A percentile compares a stretch with the other conserved stretches of the same genome.
Conservation (phyloP, 2,329 filamentous ascomycete species). For the Alternaria angustiovoidea region DNA sequence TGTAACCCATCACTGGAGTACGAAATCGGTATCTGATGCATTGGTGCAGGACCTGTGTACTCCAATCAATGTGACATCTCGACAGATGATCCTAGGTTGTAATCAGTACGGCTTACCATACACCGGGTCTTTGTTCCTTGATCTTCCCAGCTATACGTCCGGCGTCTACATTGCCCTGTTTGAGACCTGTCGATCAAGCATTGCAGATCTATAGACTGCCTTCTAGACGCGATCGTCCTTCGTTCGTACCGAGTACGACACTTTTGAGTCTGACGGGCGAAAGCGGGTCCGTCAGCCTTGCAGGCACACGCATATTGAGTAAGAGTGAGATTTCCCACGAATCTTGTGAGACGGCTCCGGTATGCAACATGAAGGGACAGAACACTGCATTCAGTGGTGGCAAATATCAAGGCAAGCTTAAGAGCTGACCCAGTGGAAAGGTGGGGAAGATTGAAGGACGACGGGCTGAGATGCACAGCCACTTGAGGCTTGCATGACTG, state of each 20-base stretch:
- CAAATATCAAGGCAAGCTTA: background rate
- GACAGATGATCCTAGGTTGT: background rate
- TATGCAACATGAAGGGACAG: background rate
- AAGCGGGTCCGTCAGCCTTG: background rate
- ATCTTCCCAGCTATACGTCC: background rate
- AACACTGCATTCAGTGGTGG: background rate
- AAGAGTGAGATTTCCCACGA: background rate
- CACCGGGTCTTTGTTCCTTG: background rate
- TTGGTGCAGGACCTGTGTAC: background rate
- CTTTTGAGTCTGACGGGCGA: background rate
- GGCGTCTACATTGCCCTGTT: background rate
- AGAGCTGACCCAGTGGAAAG: background rate
- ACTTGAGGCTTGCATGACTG: background rate
- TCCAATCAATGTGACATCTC: background rate
- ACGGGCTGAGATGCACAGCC: background rate
- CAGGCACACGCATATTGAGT: background rate
- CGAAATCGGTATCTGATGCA: background rate
- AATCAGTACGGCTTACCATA: background rate
- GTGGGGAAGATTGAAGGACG: background rate
- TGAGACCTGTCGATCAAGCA: background rate
- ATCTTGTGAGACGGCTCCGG: background rate
- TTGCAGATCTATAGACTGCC: background rate
- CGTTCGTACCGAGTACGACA: background rate
- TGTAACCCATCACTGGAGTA: background rate
- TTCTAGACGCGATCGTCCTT: background rate